Evolutionary conservation across 1,284 basidiomycete species (phyloP), one percentile per base, ranked within the genome.

Genomic region (Sporisorium graminicola): DNA sequence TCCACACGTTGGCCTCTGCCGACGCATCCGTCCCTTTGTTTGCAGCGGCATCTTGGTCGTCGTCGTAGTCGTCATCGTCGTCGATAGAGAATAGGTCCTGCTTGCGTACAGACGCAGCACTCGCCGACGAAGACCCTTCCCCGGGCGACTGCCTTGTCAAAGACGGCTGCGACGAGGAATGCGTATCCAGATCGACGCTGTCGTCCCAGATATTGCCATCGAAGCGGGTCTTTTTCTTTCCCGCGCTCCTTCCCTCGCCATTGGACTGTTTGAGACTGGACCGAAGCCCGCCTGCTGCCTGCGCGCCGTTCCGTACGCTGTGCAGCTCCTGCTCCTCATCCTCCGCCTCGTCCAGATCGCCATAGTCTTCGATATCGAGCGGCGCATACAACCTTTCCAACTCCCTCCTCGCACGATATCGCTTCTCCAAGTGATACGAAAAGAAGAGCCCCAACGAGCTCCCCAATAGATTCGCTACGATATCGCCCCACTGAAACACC

Each of bases 391-490:
- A 53, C 26, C 78, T 16, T 31, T 76, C 78, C 35, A 81, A 42
- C 51, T 83, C 83, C 12, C 77, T 59, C 7, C 68, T 49, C 1
- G 60, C 65, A 12, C 81, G 58, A 50, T 79, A 79, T 35, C 69
- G 50, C 22, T 67, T 66, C 49, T 84, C 83, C 10, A 71, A 7
- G 29, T 82, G 72, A 44, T 77, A 80, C 5, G 71, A 65, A 43
- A 73, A 63, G 77, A 90, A 90, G 13, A 95, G 86, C 2, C 93
- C 94, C 5, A 93, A 84, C 0, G 89, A 87, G 0, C 92, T 91
- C 9, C 94, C 94, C 20, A 91, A 84, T n/a, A 94, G 85, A 82
- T 95, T 95, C 13, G 94, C 93, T 63, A 91, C 85, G 52, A 95
- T 87, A 86, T 95, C 92, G 53, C 91, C 91, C 35, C 90, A 85